phyloP scores from a whole-genome alignment of 176 grass and related monocot genomes.

The Oryza longistaminata region DNA sequence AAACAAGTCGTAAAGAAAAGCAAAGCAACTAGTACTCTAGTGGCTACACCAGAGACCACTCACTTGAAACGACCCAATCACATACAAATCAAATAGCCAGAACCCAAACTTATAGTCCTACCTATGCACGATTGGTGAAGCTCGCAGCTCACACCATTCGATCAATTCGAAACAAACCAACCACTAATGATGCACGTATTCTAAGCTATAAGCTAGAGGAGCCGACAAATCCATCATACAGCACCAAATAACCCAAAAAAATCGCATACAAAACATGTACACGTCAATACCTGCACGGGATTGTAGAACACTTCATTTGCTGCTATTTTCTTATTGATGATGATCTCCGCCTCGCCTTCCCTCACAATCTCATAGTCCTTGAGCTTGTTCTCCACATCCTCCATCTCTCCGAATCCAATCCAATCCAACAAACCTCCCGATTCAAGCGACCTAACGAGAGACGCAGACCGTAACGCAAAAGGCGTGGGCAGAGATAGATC shows the following conservation, averaged over 20 bases:
- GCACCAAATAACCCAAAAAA: neutral
- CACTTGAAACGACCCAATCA: neutral
- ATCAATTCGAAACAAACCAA: neutral
- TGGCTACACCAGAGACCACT: neutral
- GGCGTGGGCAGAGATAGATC: neutral
- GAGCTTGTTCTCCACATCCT: conserved; percentile 55
- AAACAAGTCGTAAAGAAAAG: neutral
- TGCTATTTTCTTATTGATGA: conserved; percentile 49
- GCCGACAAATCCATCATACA: neutral
- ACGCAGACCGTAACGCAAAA: neutral
- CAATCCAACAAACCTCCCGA: neutral
- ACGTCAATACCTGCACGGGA: conserved; percentile 63
- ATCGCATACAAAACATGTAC: neutral
- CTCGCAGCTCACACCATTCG: neutral
- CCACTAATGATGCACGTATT: neutral
- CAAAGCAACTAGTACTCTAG: neutral
- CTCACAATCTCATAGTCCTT: conserved; percentile 67
- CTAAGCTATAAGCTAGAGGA: neutral
- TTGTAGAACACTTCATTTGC: conserved; percentile 84
- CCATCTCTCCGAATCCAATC: conserved; percentile 52
- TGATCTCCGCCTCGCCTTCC: conserved; percentile 94
- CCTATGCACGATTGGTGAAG: neutral
- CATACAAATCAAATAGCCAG: neutral
- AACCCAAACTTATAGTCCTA: neutral
- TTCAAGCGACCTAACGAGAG: neutral